Evolutionary conservation across 306 rosid species (phyloP).

Genomic region (Amphicarpaea edgeworthii): DNA sequence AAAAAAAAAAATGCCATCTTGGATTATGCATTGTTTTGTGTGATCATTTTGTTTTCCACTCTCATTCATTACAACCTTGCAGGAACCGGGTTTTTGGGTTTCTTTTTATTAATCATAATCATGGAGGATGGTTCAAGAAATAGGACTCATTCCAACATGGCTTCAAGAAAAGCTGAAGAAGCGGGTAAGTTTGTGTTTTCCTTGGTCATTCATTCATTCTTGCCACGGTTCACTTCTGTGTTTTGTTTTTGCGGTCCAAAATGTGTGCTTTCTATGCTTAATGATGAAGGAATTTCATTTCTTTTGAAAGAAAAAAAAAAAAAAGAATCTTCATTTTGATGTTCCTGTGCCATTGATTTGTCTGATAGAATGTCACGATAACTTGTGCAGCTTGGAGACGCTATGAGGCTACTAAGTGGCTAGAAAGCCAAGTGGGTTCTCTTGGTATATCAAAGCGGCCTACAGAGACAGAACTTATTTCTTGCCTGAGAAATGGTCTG

Average conservation of each 20-base stretch:
- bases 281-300: too few species aligned
- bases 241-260: neutral
- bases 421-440: conserved; percentile 78
- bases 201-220: neutral
- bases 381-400: conserved; percentile 81
- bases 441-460: conserved; percentile 75
- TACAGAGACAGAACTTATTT: conserved; percentile 83
- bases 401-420: conserved; percentile 88
- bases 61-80: conserved; percentile 2
- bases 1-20: conserved; percentile 2
- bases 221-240: neutral
- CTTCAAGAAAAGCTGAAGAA: conserved; percentile 96
- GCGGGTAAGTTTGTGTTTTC: conserved; percentile 61
- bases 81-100: conserved; percentile 39
- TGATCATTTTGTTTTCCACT: conserved; percentile 32
- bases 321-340: neutral
- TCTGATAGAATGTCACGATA: conserved; percentile 10
- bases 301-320: too few species aligned
- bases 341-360: conserved; percentile 9
- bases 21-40: conserved; percentile 10
- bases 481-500: conserved; percentile 90
- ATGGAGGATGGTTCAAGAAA: conserved; percentile 64
- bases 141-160: conserved; percentile 70
- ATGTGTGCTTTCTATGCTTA: neutral
- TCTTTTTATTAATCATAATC: conserved; percentile 34